These are phyloP conservation scores for Amniculicola lignicola DNA, from an alignment of 495 filamentous ascomycete genomes.

Conservation along the genomic window DNA sequence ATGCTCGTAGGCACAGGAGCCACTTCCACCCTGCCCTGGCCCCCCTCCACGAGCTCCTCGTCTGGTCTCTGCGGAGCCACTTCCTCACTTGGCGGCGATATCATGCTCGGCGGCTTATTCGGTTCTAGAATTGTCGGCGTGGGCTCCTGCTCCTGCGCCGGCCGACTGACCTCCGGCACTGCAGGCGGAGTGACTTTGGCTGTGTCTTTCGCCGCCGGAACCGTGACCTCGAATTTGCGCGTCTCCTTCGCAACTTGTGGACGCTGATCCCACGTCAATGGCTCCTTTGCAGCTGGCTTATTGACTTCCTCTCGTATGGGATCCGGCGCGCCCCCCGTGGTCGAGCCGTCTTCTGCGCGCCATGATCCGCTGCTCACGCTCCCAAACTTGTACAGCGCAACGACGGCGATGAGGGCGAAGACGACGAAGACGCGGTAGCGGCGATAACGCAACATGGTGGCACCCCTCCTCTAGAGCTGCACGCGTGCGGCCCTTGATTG, in stretches of 20 bases:
- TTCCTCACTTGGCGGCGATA: background rate
- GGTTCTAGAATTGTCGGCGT: background rate
- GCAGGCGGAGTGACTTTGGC: slow-evolving; percentile 15
- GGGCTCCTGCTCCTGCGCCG: slow-evolving; percentile 13
- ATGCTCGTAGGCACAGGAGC: slow-evolving; percentile 39
- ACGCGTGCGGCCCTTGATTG: background rate
- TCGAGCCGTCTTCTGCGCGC: background rate
- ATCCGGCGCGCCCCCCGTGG: slow-evolving; percentile 9
- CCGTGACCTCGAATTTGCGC: slow-evolving; percentile 20
- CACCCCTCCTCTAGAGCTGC: background rate
- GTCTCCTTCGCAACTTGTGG: slow-evolving; percentile 29
- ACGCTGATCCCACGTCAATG: slow-evolving; percentile 9
- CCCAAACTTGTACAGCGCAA: slow-evolving; percentile 63
- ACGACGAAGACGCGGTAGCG: slow-evolving; percentile 72
- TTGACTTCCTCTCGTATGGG: background rate
- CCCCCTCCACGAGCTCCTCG: slow-evolving; percentile 34
- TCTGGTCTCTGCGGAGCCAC: background rate
- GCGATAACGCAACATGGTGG: slow-evolving; percentile 67
- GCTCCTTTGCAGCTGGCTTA: slow-evolving; percentile 43
- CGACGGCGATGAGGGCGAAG: slow-evolving; percentile 62
- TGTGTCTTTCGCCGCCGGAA: slow-evolving; percentile 10
- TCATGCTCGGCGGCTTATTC: slow-evolving; percentile 7
- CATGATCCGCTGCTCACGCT: slow-evolving; percentile 32
- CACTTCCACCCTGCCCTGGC: slow-evolving; percentile 47
- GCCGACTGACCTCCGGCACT: slow-evolving; percentile 14